These are phyloP conservation scores for Starmerella potacharoeniae DNA, from an alignment of 805 yeast species.

Conservation along the genomic window DNA sequence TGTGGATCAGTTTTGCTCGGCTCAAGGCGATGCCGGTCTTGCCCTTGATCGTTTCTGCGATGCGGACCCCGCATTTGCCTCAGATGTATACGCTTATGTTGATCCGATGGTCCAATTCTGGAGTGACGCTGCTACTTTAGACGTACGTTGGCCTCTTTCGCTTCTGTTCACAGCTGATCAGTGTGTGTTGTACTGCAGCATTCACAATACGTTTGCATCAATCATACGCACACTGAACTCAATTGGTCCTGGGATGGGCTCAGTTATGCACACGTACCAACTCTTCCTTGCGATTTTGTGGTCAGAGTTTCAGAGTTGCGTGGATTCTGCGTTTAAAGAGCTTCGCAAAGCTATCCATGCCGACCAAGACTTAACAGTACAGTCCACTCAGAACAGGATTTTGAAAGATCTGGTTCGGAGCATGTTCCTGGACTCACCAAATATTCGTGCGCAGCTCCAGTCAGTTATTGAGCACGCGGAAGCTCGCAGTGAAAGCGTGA, in stretches of 20 bases:
- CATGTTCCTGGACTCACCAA: slow-evolving; percentile 2
- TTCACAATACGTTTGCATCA: slow-evolving; percentile 9
- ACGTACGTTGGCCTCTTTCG: not conserved
- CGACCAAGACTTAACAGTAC: not conserved
- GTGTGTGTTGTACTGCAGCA: slow-evolving; percentile 9
- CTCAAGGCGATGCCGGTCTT: not conserved
- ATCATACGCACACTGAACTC: slow-evolving; percentile 2
- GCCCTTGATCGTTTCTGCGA: not conserved
- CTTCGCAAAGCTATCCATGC: not conserved
- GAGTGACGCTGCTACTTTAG: not conserved
- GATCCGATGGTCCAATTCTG: not conserved
- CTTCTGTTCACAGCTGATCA: slow-evolving; percentile 7
- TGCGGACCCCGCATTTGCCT: not conserved
- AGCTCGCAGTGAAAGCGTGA: not conserved
- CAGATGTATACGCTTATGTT: not conserved
- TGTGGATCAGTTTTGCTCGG: slow-evolving; percentile 1
- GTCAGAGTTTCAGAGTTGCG: slow-evolving; percentile 10
- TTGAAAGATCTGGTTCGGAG: not conserved
- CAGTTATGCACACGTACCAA: slow-evolving; percentile 2
- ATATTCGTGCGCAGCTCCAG: not conserved
- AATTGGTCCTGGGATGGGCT: slow-evolving; percentile 3
- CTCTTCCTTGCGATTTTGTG: slow-evolving; percentile 13
- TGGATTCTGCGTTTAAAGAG: slow-evolving; percentile 7
- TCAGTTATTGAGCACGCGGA: not conserved
- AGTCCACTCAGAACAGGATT: not conserved